Base-by-base conservation (phyloP, 768 basidiomycete species). In the Rhizopogon vinicolor region DNA sequence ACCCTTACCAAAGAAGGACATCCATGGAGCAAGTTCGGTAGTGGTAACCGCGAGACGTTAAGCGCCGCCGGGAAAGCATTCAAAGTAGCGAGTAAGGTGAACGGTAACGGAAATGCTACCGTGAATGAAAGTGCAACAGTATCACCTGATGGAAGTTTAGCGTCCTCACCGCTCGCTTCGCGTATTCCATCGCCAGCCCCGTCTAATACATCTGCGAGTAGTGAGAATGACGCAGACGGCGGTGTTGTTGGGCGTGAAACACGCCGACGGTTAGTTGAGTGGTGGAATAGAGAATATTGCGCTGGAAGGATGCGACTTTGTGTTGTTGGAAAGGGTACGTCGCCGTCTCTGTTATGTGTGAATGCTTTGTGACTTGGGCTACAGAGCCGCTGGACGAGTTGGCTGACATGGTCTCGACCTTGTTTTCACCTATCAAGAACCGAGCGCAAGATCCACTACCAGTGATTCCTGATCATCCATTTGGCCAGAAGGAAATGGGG, bases 21-120 rank as follows among this genome's bases (percentile, higher is more conserved):
- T 68, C 81, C 83, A 3, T 98, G 93, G 87, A 81, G 79, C 57
- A 98, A 97, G 66, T 98, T 98, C 65, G 94, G 95, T 2, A 92
- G 85, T 18, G 94, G 94, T 6, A 89, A 90, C 70, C 80, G 82
- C 45, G 83, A 84, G 35, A 93, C 85, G 62, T 75, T 91, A 65
- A 85, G 78, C 5, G 75, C 77, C 55, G 83, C 82, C 0, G 90
- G 85, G 3, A 79, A 75, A 60, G 73, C 78, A 41, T 70, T 81
- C 51, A 83, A 82, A 65, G 75, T 72, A 10, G 78, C 78, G 55
- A 80, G 77, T 7, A 75, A 74, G 33, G 62, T 80, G 44, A 67
- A 60, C 19, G 8, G 61, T 16, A 65, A 67, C 19, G 62, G 52
- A 76, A 75, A 53, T 9, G 37, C 22, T 13, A 25, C 31, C 2